phyloP scores from a whole-genome alignment of 306 rosid genomes.

The Prunus davidiana region DNA sequence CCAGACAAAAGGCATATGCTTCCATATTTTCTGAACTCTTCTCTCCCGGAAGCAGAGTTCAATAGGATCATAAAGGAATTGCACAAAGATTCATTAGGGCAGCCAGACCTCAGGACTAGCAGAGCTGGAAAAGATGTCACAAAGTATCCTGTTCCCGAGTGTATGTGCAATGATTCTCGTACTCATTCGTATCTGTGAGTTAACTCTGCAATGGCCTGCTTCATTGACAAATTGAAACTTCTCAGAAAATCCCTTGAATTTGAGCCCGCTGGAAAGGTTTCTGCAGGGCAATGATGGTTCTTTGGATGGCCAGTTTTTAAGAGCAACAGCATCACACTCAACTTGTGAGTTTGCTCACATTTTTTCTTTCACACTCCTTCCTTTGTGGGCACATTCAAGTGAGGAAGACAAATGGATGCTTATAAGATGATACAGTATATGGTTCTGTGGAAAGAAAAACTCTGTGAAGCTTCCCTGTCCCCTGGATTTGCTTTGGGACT shows the following conservation, averaged over 20 bases:
- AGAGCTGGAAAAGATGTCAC: constrained; percentile 83
- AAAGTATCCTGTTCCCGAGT: constrained; percentile 78
- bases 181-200: constrained; percentile 20
- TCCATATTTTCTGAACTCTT: constrained; percentile 60
- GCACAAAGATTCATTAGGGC: constrained; percentile 79
- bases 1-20: constrained; percentile 96
- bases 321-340: constrained; percentile 3
- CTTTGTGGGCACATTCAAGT: not conserved
- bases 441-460: not conserved
- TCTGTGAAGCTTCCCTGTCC: not conserved
- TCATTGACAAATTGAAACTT: not conserved
- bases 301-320: constrained; percentile 1
- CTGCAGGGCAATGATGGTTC: constrained; percentile 16
- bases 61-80: constrained; percentile 56
- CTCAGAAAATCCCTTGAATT: constrained; percentile 18
- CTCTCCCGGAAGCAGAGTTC: constrained; percentile 71
- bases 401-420: constrained; percentile 14
- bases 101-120: constrained; percentile 65
- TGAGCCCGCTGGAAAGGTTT: constrained; percentile 27
- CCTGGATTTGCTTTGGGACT: not conserved
- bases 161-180: constrained; percentile 71
- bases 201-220: not conserved
- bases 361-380: constrained; percentile 4
- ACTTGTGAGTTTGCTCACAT: constrained; percentile 18
- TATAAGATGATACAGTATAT: constrained; percentile 16